Conservation (phyloP, 2,329 filamentous ascomycete species). For the Pseudofabraea citricarpa region DNA sequence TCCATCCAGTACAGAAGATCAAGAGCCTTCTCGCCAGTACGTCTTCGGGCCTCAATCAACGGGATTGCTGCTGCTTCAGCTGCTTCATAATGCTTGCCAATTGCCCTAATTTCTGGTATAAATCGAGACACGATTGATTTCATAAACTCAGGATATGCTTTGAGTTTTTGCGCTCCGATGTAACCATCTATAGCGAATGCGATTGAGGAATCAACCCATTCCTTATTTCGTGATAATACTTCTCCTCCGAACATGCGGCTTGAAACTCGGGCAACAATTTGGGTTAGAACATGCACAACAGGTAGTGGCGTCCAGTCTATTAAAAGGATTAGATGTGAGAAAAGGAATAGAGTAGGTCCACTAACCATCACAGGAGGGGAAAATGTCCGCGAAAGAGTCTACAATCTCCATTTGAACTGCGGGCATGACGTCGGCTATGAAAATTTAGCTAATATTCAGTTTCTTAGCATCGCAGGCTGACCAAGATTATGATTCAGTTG, state of each 20-base stretch:
- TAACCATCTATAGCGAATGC: slow-evolving; percentile 2
- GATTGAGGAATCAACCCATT: slow-evolving; percentile 5
- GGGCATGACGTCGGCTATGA: neutral
- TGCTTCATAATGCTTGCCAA: neutral
- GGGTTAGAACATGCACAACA: neutral
- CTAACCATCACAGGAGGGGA: neutral
- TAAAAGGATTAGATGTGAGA: neutral
- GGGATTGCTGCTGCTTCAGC: neutral
- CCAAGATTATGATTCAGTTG: neutral
- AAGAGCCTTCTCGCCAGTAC: neutral
- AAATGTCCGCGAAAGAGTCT: neutral
- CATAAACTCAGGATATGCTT: neutral
- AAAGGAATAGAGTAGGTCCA: neutral
- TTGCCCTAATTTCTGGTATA: neutral
- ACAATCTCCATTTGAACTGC: neutral
- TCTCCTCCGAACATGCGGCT: slow-evolving; percentile 5
- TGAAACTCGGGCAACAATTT: neutral
- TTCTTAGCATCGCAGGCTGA: neutral
- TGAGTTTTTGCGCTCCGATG: neutral
- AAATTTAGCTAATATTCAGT: neutral
- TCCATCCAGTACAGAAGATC: neutral
- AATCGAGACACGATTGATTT: neutral
- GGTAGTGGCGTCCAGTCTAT: neutral
- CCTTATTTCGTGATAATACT: neutral
- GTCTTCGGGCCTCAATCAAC: neutral